phyloP scores from a whole-genome alignment of 2,329 filamentous ascomycete species.

The Arthrobotrys megalospora region DNA sequence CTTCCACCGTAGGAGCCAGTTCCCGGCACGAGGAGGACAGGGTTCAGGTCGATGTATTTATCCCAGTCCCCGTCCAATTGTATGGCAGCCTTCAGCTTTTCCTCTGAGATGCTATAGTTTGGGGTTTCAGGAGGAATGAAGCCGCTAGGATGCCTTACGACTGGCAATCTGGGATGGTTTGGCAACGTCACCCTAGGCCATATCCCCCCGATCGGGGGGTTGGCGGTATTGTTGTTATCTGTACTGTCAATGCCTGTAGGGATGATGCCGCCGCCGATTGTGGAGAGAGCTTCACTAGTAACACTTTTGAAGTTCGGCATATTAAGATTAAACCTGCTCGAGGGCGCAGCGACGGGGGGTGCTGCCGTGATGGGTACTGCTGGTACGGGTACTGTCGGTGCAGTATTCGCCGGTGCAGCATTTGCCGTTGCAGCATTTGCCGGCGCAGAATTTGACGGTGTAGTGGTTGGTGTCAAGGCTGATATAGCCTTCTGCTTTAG shows the following conservation, averaged over 20 bases:
- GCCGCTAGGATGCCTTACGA: slow-evolving; percentile 16
- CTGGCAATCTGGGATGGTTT: slow-evolving; percentile 32
- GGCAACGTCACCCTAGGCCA: slow-evolving; percentile 66
- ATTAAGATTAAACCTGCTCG: slow-evolving; percentile 35
- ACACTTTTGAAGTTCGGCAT: slow-evolving; percentile 43
- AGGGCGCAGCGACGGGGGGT: neutral
- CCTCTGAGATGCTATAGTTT: slow-evolving; percentile 70
- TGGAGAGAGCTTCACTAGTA: slow-evolving; percentile 52
- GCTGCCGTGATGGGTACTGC: slow-evolving; percentile 7
- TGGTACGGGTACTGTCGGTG: neutral
- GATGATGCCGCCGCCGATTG: slow-evolving; percentile 51
- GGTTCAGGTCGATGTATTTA: slow-evolving; percentile 69
- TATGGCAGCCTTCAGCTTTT: slow-evolving; percentile 71
- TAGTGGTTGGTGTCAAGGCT: slow-evolving; percentile 63
- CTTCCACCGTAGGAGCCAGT: slow-evolving; percentile 71
- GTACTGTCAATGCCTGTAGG: slow-evolving; percentile 38
- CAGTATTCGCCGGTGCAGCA: slow-evolving; percentile 34
- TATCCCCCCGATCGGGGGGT: slow-evolving; percentile 63
- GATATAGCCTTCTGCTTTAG: slow-evolving; percentile 37
- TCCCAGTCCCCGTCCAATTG: slow-evolving; percentile 71
- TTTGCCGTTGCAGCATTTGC: slow-evolving; percentile 62
- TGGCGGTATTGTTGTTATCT: slow-evolving; percentile 47
- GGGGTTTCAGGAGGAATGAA: slow-evolving; percentile 67
- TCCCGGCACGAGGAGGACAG: slow-evolving; percentile 72
- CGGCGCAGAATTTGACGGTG: slow-evolving; percentile 45